Evolutionary conservation across 2,329 filamentous ascomycete species (phyloP).

Genomic region (Exophiala sp.): DNA sequence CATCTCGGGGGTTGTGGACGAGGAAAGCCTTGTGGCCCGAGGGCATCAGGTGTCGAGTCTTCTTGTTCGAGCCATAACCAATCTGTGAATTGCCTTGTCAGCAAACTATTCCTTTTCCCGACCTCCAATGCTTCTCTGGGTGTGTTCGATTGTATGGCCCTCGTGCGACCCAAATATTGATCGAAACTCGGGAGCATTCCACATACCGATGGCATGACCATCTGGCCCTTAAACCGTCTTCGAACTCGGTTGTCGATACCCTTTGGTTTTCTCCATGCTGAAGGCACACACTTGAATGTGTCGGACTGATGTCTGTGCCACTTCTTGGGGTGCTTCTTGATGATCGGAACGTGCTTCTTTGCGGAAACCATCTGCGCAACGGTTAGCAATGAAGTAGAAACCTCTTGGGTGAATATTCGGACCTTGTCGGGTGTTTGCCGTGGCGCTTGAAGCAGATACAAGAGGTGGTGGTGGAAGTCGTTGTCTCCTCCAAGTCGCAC

Average conservation of each 20-base stretch:
- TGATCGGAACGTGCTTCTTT: slow-evolving; percentile 98
- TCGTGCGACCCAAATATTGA: background rate
- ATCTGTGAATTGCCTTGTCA: slow-evolving; percentile 56
- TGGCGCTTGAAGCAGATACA: slow-evolving; percentile 37
- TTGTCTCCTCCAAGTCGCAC: slow-evolving; percentile 21
- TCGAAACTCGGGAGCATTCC: background rate
- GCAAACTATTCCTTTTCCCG: slow-evolving; percentile 6
- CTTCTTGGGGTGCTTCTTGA: slow-evolving; percentile 98
- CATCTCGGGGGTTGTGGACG: slow-evolving; percentile 91
- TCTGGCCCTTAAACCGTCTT: slow-evolving; percentile 92
- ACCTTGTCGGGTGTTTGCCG: slow-evolving; percentile 37
- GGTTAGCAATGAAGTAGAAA: slow-evolving; percentile 3
- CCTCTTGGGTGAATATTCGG: background rate
- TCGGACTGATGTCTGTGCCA: slow-evolving; percentile 98
- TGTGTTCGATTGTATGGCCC: background rate
- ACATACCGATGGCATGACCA: slow-evolving; percentile 92
- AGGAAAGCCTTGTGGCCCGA: slow-evolving; percentile 99
- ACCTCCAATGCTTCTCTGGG: background rate
- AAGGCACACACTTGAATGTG: slow-evolving; percentile 84
- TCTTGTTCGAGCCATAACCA: slow-evolving; percentile 98
- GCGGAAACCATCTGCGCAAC: slow-evolving; percentile 81
- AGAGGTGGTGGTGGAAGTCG: slow-evolving; percentile 37
- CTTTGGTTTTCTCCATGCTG: slow-evolving; percentile 99
- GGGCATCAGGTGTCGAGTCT: slow-evolving; percentile 97
- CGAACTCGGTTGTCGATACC: slow-evolving; percentile 99